Base-by-base conservation (phyloP, 169 alveolate genomes). In the Plasmodium relictum region DNA sequence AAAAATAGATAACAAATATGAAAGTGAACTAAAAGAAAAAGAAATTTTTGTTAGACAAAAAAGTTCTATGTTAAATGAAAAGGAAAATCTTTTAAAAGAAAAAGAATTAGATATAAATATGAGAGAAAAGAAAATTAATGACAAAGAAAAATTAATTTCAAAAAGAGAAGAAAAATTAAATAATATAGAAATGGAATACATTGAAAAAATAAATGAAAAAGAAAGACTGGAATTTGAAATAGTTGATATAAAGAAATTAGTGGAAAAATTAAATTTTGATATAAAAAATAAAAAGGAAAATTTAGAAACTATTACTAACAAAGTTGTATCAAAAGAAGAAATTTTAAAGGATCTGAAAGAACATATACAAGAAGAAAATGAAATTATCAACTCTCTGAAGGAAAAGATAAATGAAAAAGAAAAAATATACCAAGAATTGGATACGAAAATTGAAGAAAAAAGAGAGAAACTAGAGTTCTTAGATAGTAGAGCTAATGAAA, bases 201-300 rank as follows among this genome's bases (percentile, higher is more conserved):
- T 80, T 16, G 83, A 80, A 66, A 80, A 80, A 68, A 80, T 52
- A 66, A 68, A 80, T 66, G 90, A 80, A 80, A 80, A 66, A 39
- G 90, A 80, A 66, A 48, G 50, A 52, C 44, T 80, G 10, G 42
- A 52, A 50, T 52, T 52, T 41, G 90, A 80, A 80, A 65, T 80
- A 66, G 26, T 52, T 31, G 80, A 80, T 59, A 54, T 66, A 18
- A 80, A 68, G 52, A 68, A 42, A 44, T 20, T 48, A 22, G n/a
- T 80, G 52, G 83, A 80, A 37, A 80, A 80, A 16, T 42, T 80
- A 56, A 80, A 22, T 24, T 52, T 39, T 44, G 90, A 80, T 66
- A 26, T 80, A 31, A 54, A 80, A 20, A 80, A 80, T 26, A 80
- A 68, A 80, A 65, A 80, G 39, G 83, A 80, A 26, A 24, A 63